Evolutionary conservation across 208 protist species (phyloP), one percentile per base, ranked within the genome.

Genomic region (Novymonas esmeraldas): DNA sequence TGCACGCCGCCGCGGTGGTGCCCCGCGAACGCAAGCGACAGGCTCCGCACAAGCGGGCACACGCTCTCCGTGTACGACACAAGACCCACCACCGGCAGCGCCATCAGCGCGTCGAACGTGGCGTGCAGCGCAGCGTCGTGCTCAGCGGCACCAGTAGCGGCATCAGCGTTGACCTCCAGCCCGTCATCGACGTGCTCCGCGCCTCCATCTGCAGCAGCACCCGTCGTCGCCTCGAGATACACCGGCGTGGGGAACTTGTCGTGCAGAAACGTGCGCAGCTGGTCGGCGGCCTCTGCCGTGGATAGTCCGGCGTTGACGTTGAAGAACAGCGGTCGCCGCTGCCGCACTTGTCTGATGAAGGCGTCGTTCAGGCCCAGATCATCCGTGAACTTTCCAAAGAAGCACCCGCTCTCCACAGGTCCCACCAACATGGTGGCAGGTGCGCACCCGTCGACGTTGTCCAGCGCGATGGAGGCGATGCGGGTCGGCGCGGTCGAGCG

Each of bases 391-490:
- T 68, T 46, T 28, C 64, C 68, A 36, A 78, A 85, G 6, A 81
- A 45, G 52, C 58, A 65, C 4, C 62, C 54, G 28, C 50, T 76
- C n/a, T 33, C 6, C 0, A 11, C 5, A 3, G 36, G 13, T 16
- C 75, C 74, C 18, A 64, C 55, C 33, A 71, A 50, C 65, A 78
- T 54, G 34, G 64, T 70, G 20, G 79, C 44, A 11, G 75, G 80
- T 3, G 79, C 84, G 48, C 84, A 90, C 2, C 74, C 84, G 41
- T 90, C 84, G 10, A 41, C 16, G 64, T 90, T 90, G 64, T 86
- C 81, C 33, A 90, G 50, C 20, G 51, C 48, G 57, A 88, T 73
- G 58, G 69, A 9, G 6, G 64, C 59, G 5, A 48, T n/a, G 18
- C 22, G 45, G 5, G 57, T 42, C 36, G 39, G 45, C 34, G 20